phyloP scores from a whole-genome alignment of 1,284 basidiomycete species.

The Xerocomus amazonicus region DNA sequence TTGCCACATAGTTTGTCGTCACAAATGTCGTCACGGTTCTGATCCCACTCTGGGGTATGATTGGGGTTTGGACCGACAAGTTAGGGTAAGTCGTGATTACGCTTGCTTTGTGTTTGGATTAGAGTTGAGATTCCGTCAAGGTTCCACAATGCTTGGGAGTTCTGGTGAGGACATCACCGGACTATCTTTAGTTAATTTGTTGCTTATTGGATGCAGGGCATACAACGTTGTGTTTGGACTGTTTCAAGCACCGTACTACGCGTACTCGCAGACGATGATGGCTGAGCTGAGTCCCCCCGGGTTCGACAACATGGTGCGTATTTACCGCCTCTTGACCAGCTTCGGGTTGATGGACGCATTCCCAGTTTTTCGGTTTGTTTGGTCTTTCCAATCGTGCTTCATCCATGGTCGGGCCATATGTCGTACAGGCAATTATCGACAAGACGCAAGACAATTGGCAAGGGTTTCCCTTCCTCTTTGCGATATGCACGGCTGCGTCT shows the following conservation, averaged over 20 bases:
- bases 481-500: conserved; percentile 60
- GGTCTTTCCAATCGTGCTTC: conserved; percentile 81
- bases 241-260: conserved; percentile 86
- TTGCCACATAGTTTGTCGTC: conserved; percentile 57
- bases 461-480: conserved; percentile 79
- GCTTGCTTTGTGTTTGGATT: neutral
- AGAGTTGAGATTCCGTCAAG: conserved; percentile 30
- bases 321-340: too few relatives aligned
- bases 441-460: conserved; percentile 70
- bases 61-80: conserved; percentile 76
- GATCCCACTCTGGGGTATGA: conserved; percentile 84
- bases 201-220: conserved; percentile 17
- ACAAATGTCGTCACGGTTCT: conserved; percentile 75
- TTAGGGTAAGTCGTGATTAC: conserved; percentile 50
- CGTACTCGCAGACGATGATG: conserved; percentile 86
- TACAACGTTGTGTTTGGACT: conserved; percentile 29
- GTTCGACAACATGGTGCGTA: conserved; percentile 71
- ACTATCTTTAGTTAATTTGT: neutral
- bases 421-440: conserved; percentile 77
- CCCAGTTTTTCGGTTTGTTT: conserved; percentile 76
- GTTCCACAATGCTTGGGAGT: conserved; percentile 83
- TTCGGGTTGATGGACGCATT: too few relatives aligned
- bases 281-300: conserved; percentile 79
- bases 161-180: conserved; percentile 48
- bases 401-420: conserved; percentile 76